Conservation (phyloP, 1,139 yeast species). For the Blastobotrys elegans region DNA sequence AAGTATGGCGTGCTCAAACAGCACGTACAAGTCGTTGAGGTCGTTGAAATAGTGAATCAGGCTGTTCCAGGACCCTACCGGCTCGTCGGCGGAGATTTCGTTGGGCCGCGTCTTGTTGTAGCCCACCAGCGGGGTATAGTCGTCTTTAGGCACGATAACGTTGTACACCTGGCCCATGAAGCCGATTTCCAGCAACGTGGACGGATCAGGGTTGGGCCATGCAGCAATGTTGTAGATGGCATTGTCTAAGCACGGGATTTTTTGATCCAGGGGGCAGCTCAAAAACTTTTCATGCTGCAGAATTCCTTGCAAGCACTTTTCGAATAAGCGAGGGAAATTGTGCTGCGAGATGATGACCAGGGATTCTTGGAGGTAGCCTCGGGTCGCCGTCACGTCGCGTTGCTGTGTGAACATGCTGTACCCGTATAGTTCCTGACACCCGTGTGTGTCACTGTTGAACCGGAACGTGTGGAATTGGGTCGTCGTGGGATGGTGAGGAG, state of each 20-base stretch:
- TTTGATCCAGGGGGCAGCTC: slow-evolving; percentile 18
- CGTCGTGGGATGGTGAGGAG: slow-evolving; percentile 7
- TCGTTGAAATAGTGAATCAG: slow-evolving; percentile 10
- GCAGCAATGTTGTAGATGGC: slow-evolving; percentile 28
- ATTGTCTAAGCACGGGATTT: slow-evolving; percentile 28
- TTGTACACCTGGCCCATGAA: slow-evolving; percentile 26
- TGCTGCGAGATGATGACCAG: slow-evolving; percentile 27
- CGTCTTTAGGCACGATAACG: slow-evolving; percentile 17
- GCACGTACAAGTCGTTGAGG: slow-evolving; percentile 26
- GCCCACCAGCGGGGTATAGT: slow-evolving; percentile 17
- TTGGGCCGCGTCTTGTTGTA: slow-evolving; percentile 11
- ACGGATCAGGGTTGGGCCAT: slow-evolving; percentile 28
- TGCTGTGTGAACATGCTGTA: slow-evolving; percentile 26
- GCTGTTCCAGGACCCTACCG: slow-evolving; percentile 12
- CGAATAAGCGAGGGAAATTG: slow-evolving; percentile 26
- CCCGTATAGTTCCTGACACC: slow-evolving; percentile 21
- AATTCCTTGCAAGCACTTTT: slow-evolving; percentile 23
- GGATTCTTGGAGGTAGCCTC: slow-evolving; percentile 31
- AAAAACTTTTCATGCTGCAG: slow-evolving; percentile 14
- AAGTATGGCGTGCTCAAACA: slow-evolving; percentile 27
- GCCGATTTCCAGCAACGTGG: slow-evolving; percentile 23
- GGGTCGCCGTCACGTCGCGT: slow-evolving; percentile 18
- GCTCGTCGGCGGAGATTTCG: slow-evolving; percentile 11
- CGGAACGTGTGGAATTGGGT: slow-evolving; percentile 26
- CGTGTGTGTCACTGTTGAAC: slow-evolving; percentile 17